Evolutionary conservation across 495 filamentous ascomycete species (phyloP), one percentile per base, ranked within the genome.

Genomic region (Viridothelium virens): DNA sequence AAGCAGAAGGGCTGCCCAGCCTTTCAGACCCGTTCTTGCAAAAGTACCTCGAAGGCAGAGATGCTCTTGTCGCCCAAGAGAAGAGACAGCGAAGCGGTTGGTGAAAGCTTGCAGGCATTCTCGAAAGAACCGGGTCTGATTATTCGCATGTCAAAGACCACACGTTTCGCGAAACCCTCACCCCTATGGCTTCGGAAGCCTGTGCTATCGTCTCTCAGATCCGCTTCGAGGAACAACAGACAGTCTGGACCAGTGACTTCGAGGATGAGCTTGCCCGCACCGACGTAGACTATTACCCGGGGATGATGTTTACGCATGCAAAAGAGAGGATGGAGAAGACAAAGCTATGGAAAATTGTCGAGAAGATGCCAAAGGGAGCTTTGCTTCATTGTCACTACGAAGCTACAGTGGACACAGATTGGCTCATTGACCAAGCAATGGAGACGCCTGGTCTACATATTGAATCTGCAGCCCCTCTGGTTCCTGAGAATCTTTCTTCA

Each of bases 341-440:
- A 5, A 87, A 86, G 70, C 81, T 96, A 10, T 97, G 91, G 91
- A 82, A 83, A 68, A 94, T 97, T 64, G 83, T 96, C 3, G 81
- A 86, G 61, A 82, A 78, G 53, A 89, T 98, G 89, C 94, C 94
- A 31, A 97, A 98, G 73, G 94, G 94, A 3, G 86, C 89, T 3
- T 81, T 97, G 9, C 76, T 97, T 63, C 92, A 97, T 77, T 89
- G 91, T 6, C 91, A 97, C 77, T 75, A 94, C 63, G 88, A 94
- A 73, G 90, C 91, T 67, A 93, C 96, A 87, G 88, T 94, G 62
- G 90, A 96, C 71, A 82, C 90, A 56, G 88, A 90, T 67, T 93
- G 85, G 76, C 76, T 96, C 2, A 79, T 96, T 47, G 81, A 85
- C 14, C 79, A 87, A 67, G 84, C 88, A 2, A 80, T 97, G 39